Evolutionary conservation across 306 rosid species (phyloP).

Genomic region (Delonix regia): DNA sequence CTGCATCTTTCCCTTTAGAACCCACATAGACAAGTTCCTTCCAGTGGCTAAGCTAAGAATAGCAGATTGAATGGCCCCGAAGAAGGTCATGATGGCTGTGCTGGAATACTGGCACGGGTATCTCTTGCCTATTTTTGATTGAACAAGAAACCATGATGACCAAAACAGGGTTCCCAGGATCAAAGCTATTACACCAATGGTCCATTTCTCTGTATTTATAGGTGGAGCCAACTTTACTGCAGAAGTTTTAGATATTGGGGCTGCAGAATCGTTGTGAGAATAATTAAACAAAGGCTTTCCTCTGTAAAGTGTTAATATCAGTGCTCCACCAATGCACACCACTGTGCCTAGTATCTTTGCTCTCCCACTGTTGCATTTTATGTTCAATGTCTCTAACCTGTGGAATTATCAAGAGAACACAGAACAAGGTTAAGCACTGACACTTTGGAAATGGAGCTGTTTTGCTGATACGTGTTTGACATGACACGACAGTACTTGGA

Average conservation of each 20-base stretch:
- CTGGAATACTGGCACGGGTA: conserved; percentile 70
- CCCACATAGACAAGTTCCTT: conserved; percentile 55
- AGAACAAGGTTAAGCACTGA: not conserved
- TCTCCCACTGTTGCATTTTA: conserved; percentile 59
- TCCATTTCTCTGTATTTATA: conserved; percentile 51
- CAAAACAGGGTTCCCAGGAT: conserved; percentile 58
- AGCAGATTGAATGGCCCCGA: conserved; percentile 72
- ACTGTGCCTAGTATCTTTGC: conserved; percentile 63
- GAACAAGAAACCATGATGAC: conserved; percentile 76
- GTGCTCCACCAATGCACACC: conserved; percentile 60
- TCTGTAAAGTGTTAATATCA: conserved; percentile 51
- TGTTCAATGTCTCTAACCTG: conserved; percentile 62
- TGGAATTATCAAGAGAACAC: not conserved
- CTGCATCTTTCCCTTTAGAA: conserved; percentile 55
- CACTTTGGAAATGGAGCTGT: not conserved
- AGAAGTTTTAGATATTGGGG: conserved; percentile 12
- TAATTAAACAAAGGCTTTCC: conserved; percentile 49
- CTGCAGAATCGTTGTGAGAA: conserved; percentile 18
- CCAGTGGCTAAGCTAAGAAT: conserved; percentile 50
- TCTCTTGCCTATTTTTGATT: conserved; percentile 57
- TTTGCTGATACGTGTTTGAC: not conserved
- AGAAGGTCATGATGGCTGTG: conserved; percentile 73
- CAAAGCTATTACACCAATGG: conserved; percentile 59
- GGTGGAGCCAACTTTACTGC: conserved; percentile 12
- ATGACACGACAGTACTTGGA: not conserved